Percentiles rank a stretch among this genome's conserved stretches.
These are phyloP conservation scores for Leishmania major DNA, from an alignment of 208 protist species.

Conservation along the genomic window DNA sequence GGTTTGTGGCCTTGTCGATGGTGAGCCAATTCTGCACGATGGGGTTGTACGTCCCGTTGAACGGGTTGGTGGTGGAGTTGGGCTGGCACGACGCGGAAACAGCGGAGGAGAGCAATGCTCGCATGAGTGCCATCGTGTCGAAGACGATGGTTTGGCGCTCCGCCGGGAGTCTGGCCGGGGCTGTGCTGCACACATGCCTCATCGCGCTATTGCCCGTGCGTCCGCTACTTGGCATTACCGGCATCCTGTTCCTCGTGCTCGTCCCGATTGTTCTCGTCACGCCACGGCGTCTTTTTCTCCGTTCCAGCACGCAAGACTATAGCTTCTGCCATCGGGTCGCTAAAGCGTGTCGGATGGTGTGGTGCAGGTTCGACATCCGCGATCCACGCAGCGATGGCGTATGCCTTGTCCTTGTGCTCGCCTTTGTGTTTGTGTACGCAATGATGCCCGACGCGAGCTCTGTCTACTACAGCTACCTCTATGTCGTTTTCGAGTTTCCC, in stretches of 20 bases:
- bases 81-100: constrained; percentile 45
- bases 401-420: constrained; percentile 44
- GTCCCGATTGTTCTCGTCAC: constrained; percentile 29
- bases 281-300: constrained; percentile 34
- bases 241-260: constrained; percentile 28
- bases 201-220: constrained; percentile 13
- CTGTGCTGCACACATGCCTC: constrained; percentile 35
- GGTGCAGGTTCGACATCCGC: constrained; percentile 19
- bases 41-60: constrained; percentile 54
- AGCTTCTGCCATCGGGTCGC: constrained; percentile 26
- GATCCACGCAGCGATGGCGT: constrained; percentile 35
- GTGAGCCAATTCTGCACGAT: constrained; percentile 38
- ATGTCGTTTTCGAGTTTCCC: constrained; percentile 32
- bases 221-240: constrained; percentile 27
- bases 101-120: constrained; percentile 39
- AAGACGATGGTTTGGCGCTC: constrained; percentile 58
- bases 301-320: constrained; percentile 4
- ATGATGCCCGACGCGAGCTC: constrained; percentile 42
- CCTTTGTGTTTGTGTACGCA: constrained; percentile 57
- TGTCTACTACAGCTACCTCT: constrained; percentile 57
- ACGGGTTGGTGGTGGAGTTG: constrained; percentile 54
- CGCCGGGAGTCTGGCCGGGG: constrained; percentile 31
- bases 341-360: constrained; percentile 11
- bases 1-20: constrained; percentile 36
- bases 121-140: constrained; percentile 49